Conservation (phyloP, 176 grass and related monocot species). For the Musa itinerans region DNA sequence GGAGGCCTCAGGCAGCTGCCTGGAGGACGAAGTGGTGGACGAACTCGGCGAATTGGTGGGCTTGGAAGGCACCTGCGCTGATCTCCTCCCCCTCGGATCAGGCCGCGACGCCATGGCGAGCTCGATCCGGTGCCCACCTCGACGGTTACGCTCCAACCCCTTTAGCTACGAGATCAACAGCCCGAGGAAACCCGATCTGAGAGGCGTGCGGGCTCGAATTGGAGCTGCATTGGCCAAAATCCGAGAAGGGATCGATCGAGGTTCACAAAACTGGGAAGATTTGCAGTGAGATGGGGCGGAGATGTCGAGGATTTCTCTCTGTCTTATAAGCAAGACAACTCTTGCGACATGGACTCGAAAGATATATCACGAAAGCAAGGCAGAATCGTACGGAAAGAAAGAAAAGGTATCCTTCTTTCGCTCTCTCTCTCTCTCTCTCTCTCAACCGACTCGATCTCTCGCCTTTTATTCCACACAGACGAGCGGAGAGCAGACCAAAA, state of each 20-base stretch:
- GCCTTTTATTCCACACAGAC: neutral
- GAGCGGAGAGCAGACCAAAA: neutral
- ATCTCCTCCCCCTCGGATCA: slow-evolving; percentile 45
- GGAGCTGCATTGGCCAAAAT: slow-evolving; percentile 37
- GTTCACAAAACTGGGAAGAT: slow-evolving; percentile 15
- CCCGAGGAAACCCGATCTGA: slow-evolving; percentile 13
- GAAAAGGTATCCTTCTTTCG: slow-evolving; percentile 21
- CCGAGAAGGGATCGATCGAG: slow-evolving; percentile 11
- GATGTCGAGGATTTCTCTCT: slow-evolving; percentile 38
- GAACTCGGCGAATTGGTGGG: slow-evolving; percentile 61
- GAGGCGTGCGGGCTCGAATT: slow-evolving; percentile 32
- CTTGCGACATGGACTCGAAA: slow-evolving; percentile 1
- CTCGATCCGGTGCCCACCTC: neutral
- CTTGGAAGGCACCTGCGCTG: slow-evolving; percentile 19
- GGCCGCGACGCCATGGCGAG: slow-evolving; percentile 10
- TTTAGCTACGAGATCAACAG: neutral
- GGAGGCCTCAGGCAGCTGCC: slow-evolving; percentile 61
- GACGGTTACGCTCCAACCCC: neutral
- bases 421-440: neutral
- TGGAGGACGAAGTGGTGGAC: slow-evolving; percentile 62
- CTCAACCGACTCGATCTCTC: neutral
- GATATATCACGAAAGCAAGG: slow-evolving; percentile 5
- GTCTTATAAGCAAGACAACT: slow-evolving; percentile 50
- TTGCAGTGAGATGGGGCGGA: slow-evolving; percentile 11
- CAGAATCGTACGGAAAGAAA: slow-evolving; percentile 22